phyloP scores from a whole-genome alignment of 2,329 filamentous ascomycete genomes.

The Proliferodiscus dingleyae region DNA sequence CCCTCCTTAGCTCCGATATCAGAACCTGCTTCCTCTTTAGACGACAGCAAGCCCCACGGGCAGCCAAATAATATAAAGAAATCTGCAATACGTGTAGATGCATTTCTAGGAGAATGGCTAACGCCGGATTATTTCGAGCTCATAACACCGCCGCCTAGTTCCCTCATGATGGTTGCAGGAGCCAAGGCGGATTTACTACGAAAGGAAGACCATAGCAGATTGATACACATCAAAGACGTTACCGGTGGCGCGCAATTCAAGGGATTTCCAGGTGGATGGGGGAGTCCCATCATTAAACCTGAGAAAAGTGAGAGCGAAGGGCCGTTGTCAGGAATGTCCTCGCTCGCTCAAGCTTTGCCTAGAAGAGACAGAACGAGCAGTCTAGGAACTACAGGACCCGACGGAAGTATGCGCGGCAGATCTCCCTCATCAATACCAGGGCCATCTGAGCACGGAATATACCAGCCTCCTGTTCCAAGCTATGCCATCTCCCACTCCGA shows the following conservation, averaged over 20 bases:
- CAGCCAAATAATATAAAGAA: slow-evolving; percentile 41
- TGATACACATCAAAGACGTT: slow-evolving; percentile 23
- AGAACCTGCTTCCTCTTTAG: slow-evolving; percentile 20
- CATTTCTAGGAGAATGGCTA: slow-evolving; percentile 93
- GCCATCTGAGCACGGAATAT: slow-evolving; percentile 39
- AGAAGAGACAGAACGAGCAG: slow-evolving; percentile 31
- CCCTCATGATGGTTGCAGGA: slow-evolving; percentile 78
- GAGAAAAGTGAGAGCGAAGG: slow-evolving; percentile 25
- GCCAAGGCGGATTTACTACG: slow-evolving; percentile 84
- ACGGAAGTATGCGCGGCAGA: slow-evolving; percentile 16
- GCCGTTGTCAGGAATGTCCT: slow-evolving; percentile 23
- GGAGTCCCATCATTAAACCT: slow-evolving; percentile 26
- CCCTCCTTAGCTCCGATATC: slow-evolving; percentile 25
- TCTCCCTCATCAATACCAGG: slow-evolving; percentile 3
- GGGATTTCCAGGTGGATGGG: slow-evolving; percentile 36
- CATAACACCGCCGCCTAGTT: slow-evolving; percentile 83
- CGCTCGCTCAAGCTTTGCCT: slow-evolving; percentile 24
- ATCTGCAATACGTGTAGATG: slow-evolving; percentile 73
- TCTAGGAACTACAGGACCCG: slow-evolving; percentile 29
- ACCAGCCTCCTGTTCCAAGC: slow-evolving; percentile 71
- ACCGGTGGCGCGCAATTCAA: slow-evolving; percentile 28
- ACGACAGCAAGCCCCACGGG: slow-evolving; percentile 12
- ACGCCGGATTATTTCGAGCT: slow-evolving; percentile 89
- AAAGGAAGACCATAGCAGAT: slow-evolving; percentile 60
- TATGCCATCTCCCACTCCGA: slow-evolving; percentile 79